Evolutionary conservation across 1,284 basidiomycete genomes (phyloP), one percentile per base, ranked within the genome.

Genomic region (Peniophora sp.): DNA sequence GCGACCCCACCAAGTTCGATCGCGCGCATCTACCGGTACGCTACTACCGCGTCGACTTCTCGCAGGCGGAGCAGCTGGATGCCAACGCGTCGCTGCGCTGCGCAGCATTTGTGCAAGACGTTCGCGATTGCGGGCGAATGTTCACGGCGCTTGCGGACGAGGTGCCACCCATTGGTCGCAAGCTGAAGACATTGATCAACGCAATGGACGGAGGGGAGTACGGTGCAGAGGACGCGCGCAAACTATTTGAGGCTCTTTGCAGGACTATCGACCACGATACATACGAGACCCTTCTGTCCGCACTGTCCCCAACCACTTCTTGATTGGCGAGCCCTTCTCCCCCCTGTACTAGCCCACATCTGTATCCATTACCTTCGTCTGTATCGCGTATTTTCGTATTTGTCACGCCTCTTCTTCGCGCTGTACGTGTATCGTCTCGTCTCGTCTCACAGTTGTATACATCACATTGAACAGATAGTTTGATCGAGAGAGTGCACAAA

Each of bases 201-300:
- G 67, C 70, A 11, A 77, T 78, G 74, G 65, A 58, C 0, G 56
- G 64, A 2, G 72, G 72, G 22, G 68, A 65, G 20, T 75, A 76
- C 53, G 65, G 65, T 17, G 74, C 74, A 1, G 73, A 77, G 32
- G 72, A 72, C 47, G 61, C 73, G 1, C 65, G 71, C 14, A 70
- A 70, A 49, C 61, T 75, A 39, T 74, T 76, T 50, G 74, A 77
- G 53, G 71, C 71, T 34, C 48, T 60, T 39, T 57, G 52, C 48
- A 16, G 44, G 14, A 25, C 20, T 9, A 22, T 45, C 23, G 44
- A 25, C 9, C 44, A 20, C 14, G 20, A 10, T 9, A 45, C 44
- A 16, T 45, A 24, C 44, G 23, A 41, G 19, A 20, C 38, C 5
- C 38, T n/a, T 5, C 16, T 32, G 27, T 32, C 27, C 27, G 5